phyloP scores from a whole-genome alignment of 148 eudicot species.

The Rhododendron griersonianum region DNA sequence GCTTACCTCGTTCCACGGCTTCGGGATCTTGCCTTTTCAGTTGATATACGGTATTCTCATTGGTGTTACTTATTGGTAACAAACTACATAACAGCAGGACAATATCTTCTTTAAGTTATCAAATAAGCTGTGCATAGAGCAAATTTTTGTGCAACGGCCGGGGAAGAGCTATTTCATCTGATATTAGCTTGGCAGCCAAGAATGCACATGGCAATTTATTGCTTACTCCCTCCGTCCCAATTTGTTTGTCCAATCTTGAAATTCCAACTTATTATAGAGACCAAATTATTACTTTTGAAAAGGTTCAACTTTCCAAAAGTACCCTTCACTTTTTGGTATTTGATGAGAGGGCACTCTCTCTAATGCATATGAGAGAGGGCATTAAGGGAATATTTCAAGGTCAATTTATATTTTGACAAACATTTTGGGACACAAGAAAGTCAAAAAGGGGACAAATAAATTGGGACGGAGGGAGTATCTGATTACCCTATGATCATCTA shows the following conservation, averaged over 20 bases:
- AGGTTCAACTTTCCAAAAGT: neutral
- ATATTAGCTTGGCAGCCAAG: neutral
- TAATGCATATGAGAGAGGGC: neutral
- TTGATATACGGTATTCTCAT: slow-evolving; percentile 71
- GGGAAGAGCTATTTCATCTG: neutral
- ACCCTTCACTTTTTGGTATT: neutral
- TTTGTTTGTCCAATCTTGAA: neutral
- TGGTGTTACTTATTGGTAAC: neutral
- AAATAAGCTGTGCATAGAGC: neutral
- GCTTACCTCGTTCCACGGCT: slow-evolving; percentile 78
- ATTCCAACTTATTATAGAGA: neutral
- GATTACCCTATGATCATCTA: neutral
- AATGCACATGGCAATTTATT: neutral
- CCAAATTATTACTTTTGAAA: neutral
- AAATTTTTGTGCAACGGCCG: neutral
- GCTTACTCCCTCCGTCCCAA: neutral
- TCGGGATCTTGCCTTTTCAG: slow-evolving; percentile 93
- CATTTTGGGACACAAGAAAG: too few relatives aligned
- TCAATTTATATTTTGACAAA: too few relatives aligned
- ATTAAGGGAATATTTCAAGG: neutral
- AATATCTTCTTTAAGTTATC: neutral
- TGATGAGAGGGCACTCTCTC: neutral
- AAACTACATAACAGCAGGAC: neutral
- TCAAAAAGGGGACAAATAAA: too few relatives aligned
- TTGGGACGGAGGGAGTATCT: neutral